These are phyloP conservation scores for Penicillium sp. DNA, from an alignment of 2,329 filamentous ascomycete genomes.

Conservation along the genomic window DNA sequence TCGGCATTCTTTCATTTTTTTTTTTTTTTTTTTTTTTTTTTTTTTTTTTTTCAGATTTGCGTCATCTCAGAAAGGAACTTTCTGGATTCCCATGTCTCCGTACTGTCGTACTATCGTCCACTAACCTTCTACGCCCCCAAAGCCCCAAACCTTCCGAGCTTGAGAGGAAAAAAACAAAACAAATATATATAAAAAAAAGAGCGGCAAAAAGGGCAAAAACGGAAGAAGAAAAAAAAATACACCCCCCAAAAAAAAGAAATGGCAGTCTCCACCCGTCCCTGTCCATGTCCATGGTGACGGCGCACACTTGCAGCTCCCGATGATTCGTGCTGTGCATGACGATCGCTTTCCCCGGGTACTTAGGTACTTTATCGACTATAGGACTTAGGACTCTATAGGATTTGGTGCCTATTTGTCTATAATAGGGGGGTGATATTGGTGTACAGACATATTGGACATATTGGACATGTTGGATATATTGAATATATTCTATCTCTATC, in stretches of 20 bases:
- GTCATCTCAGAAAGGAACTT: background rate
- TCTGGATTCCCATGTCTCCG: background rate
- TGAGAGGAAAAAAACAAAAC: background rate
- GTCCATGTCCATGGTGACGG: constrained; percentile 30
- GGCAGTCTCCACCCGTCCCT: constrained; percentile 25
- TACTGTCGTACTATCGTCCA: background rate
- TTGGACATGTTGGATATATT: background rate
- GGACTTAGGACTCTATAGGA: background rate
- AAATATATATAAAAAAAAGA: background rate
- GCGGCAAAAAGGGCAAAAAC: background rate
- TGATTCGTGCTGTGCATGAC: constrained; percentile 22
- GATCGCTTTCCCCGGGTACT: constrained; percentile 20
- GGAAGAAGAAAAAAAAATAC: background rate
- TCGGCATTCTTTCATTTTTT: background rate
- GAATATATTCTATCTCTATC: background rate
- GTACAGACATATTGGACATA: background rate
- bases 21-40: too few relatives aligned
- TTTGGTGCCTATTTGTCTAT: background rate
- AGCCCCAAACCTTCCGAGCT: constrained; percentile 1
- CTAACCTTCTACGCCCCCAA: background rate
- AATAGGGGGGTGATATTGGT: constrained; percentile 2
- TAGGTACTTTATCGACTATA: background rate
- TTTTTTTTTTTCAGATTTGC: background rate
- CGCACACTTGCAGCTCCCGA: constrained; percentile 26
- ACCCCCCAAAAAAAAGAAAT: background rate